Evolutionary conservation across 768 basidiomycete genomes (phyloP).

Genomic region (Solioccasus polychromus): DNA sequence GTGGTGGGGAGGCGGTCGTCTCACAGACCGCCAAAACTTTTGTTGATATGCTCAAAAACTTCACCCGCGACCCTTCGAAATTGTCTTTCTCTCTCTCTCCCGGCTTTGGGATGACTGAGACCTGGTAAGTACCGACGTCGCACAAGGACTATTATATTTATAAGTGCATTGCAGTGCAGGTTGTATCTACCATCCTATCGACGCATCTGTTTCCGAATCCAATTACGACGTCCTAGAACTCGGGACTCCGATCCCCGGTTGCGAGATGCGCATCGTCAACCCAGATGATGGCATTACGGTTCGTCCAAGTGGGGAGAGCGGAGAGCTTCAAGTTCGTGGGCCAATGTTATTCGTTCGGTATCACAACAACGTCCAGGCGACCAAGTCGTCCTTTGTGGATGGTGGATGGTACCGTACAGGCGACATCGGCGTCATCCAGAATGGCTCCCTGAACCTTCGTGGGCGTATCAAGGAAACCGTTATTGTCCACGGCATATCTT

Average conservation of each 20-base stretch:
- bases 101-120: no score
- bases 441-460: not conserved
- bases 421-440: not conserved
- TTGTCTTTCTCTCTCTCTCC: no score
- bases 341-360: not conserved
- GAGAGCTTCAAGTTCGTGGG: not conserved
- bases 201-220: not conserved
- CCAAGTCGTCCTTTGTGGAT: not conserved
- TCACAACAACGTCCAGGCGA: not conserved
- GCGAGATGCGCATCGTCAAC: not conserved
- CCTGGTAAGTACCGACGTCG: no score
- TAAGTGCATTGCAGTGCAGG: not conserved
- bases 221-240: not conserved
- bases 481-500: not conserved
- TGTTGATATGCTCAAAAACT: no score
- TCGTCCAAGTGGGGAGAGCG: not conserved
- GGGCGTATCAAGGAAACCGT: not conserved
- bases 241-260: not conserved
- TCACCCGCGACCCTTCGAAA: no score
- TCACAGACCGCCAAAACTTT: slow-evolving; percentile 38
- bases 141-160: no score
- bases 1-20: slow-evolving; percentile 43
- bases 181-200: not conserved
- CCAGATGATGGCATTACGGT: not conserved
- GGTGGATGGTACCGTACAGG: not conserved